Percentiles rank a stretch among this genome's conserved stretches.
These are phyloP conservation scores for Galeopsis tetrahit DNA, from an alignment of 257 asterid species.

Conservation along the genomic window DNA sequence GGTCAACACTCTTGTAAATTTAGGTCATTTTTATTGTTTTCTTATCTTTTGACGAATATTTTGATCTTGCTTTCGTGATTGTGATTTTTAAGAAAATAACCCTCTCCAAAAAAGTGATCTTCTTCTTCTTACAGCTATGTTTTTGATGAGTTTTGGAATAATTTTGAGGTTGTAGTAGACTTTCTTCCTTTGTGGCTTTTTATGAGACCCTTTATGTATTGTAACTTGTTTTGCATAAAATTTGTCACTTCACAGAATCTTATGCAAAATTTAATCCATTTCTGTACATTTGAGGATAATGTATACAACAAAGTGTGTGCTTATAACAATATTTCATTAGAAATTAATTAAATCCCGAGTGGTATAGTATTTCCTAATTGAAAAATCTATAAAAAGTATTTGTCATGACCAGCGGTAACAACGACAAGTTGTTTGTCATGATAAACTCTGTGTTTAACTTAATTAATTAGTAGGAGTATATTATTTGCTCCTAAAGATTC, in stretches of 20 bases:
- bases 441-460: slow-evolving; percentile 25
- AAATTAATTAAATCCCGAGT: neutral
- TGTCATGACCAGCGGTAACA: slow-evolving; percentile 36
- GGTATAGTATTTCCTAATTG: neutral
- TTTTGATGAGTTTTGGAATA: slow-evolving; percentile 34
- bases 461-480: no score
- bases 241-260: slow-evolving; percentile 42
- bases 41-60: neutral
- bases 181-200: slow-evolving; percentile 13
- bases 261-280: slow-evolving; percentile 31
- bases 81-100: slow-evolving; percentile 27
- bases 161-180: slow-evolving; percentile 32
- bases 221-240: slow-evolving; percentile 41
- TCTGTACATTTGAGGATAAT: slow-evolving; percentile 28
- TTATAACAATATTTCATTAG: neutral
- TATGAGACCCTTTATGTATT: slow-evolving; percentile 34
- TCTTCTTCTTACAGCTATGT: slow-evolving; percentile 19
- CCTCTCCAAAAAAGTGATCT: neutral
- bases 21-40: slow-evolving; percentile 35
- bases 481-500: slow-evolving; percentile 39
- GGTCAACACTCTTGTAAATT: slow-evolving; percentile 42
- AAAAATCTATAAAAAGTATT: neutral
- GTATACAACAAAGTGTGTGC: slow-evolving; percentile 29
- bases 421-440: slow-evolving; percentile 33
- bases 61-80: slow-evolving; percentile 21